These are phyloP conservation scores for Hortaea werneckii DNA, from an alignment of 2,329 filamentous ascomycete species.

Conservation along the genomic window DNA sequence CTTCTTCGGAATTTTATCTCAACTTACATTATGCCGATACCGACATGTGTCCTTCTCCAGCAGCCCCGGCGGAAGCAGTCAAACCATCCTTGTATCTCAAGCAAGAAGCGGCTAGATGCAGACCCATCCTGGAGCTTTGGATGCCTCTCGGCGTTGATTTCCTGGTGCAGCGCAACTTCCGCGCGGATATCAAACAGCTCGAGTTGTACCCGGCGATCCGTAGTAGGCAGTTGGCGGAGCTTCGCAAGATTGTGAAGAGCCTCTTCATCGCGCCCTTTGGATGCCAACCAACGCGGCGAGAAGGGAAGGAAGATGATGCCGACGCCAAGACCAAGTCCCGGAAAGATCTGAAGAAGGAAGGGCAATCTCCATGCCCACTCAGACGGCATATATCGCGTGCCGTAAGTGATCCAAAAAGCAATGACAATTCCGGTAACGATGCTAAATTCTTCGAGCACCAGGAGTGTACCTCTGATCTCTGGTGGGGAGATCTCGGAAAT, in stretches of 20 bases:
- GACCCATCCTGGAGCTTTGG: conserved; percentile 19
- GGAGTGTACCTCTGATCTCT: conserved; percentile 30
- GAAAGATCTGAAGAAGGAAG: conserved; percentile 37
- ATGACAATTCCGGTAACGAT: conserved; percentile 39
- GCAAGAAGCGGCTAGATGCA: conserved; percentile 24
- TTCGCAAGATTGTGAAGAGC: conserved; percentile 19
- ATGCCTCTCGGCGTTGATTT: conserved; percentile 30
- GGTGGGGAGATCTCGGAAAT: conserved; percentile 26
- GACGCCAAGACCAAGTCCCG: conserved; percentile 21
- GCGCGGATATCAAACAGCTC: conserved; percentile 46
- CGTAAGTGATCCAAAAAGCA: conserved; percentile 47
- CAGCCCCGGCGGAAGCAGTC: conserved; percentile 40
- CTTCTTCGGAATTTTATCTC: background rate
- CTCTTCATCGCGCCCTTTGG: conserved; percentile 23
- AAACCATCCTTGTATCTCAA: conserved; percentile 37
- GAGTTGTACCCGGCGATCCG: conserved; percentile 41
- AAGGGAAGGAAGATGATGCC: conserved; percentile 26
- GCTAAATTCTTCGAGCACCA: conserved; percentile 40
- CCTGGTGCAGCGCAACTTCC: conserved; percentile 44
- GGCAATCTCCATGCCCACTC: conserved; percentile 41
- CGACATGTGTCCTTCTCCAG: conserved; percentile 41
- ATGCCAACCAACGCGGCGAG: conserved; percentile 26
- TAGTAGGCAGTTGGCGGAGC: conserved; percentile 31
- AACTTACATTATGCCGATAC: conserved; percentile 42
- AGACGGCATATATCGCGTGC: conserved; percentile 38